Evolutionary conservation across 2,329 filamentous ascomycete species (phyloP).

Genomic region (Hortaea werneckii): DNA sequence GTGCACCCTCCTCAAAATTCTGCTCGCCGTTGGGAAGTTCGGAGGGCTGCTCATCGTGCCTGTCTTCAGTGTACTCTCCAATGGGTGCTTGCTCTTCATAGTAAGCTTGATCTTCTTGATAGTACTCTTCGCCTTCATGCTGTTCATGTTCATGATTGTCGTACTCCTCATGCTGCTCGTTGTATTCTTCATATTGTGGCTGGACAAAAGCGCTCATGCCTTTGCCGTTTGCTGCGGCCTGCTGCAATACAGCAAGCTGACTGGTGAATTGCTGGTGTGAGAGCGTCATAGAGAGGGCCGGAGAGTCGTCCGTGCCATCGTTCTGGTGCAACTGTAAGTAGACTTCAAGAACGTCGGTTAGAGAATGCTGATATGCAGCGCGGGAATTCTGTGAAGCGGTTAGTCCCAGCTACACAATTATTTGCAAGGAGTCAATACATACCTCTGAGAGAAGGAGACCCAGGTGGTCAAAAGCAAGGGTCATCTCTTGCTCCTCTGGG

Average conservation of each 20-base stretch:
- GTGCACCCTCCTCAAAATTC: neutral
- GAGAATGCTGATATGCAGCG: constrained; percentile 38
- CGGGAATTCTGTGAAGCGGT: constrained; percentile 36
- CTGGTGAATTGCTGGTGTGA: constrained; percentile 44
- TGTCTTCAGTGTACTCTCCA: neutral
- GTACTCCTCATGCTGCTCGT: constrained; percentile 5
- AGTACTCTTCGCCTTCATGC: constrained; percentile 1
- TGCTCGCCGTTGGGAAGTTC: no score
- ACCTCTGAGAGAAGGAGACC: constrained; percentile 50
- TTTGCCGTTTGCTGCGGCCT: constrained; percentile 46
- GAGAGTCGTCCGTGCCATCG: constrained; percentile 44
- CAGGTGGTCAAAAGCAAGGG: constrained; percentile 45
- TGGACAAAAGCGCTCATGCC: constrained; percentile 41
- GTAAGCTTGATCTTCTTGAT: neutral
- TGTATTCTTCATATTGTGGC: constrained; percentile 10
- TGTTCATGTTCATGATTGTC: constrained; percentile 6
- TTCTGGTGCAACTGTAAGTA: constrained; percentile 51
- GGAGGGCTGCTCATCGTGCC: neutral
- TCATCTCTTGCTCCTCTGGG: constrained; percentile 46
- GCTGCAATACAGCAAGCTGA: constrained; percentile 42
- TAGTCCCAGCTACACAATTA: constrained; percentile 3
- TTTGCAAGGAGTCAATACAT: constrained; percentile 18
- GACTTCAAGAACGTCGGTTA: constrained; percentile 49
- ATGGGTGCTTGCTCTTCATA: neutral
- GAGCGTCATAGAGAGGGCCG: constrained; percentile 47